Percentiles rank a stretch among this genome's conserved stretches.
Evolutionary conservation across 331 rosid genomes (phyloP).

Genomic region (Ulmus americana): DNA sequence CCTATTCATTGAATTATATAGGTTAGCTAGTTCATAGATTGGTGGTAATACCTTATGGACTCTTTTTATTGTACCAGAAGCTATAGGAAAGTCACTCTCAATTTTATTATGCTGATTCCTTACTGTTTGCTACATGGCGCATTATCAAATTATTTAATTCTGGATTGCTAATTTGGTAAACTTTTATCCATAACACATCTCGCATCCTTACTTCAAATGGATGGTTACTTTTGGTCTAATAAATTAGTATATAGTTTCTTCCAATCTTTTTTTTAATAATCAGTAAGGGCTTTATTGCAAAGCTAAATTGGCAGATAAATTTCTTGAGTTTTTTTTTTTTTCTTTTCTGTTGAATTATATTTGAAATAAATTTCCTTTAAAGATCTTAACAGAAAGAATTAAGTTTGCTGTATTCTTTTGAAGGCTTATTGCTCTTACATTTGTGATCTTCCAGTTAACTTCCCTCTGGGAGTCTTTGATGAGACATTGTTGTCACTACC

Average conservation of each 20-base stretch:
- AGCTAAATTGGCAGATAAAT: no score
- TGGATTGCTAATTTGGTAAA: neutral
- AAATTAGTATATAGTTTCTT: no score
- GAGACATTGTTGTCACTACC: slow-evolving; percentile 43
- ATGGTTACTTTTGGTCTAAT: no score
- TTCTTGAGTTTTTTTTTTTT: no score
- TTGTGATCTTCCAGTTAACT: slow-evolving; percentile 50
- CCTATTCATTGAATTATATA: neutral
- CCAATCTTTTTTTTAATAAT: no score
- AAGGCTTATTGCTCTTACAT: slow-evolving; percentile 7
- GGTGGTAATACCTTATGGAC: neutral
- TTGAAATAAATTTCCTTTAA: no score
- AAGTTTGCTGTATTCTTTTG: neutral
- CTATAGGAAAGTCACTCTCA: neutral
- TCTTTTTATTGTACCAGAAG: neutral
- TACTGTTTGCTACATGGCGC: neutral
- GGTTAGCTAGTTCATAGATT: neutral
- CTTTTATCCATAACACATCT: neutral
- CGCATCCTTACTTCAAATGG: no score
- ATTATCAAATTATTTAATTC: neutral
- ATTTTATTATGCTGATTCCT: neutral
- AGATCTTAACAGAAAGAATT: no score
- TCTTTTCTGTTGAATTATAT: no score
- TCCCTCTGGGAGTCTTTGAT: slow-evolving; percentile 50
- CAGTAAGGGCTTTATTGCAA: no score